These are phyloP conservation scores for Pyracantha coccinea DNA, from an alignment of 331 rosid species.

Conservation along the genomic window DNA sequence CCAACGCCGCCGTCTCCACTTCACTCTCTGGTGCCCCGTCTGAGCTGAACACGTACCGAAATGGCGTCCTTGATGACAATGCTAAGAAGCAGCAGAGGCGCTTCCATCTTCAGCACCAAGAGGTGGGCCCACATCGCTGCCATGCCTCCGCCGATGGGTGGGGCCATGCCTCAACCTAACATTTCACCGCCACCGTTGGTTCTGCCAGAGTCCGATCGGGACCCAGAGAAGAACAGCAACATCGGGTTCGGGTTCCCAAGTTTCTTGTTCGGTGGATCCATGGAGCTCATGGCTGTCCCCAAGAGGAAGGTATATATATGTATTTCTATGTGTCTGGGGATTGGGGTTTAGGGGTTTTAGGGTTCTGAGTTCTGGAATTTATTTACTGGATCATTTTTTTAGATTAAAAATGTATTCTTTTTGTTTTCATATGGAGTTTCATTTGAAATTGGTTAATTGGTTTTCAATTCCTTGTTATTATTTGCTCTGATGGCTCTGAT, in stretches of 20 bases:
- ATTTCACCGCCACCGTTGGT: conserved; percentile 22
- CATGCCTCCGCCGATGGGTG: conserved; percentile 42
- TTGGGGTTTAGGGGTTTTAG: not conserved
- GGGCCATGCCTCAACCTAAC: conserved; percentile 8
- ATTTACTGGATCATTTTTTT: not conserved
- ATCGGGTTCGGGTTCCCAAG: conserved; percentile 36
- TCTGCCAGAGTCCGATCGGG: conserved; percentile 39
- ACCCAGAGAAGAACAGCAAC: not conserved
- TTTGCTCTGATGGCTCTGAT: not conserved
- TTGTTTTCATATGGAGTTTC: not conserved
- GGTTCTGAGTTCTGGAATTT: not conserved
- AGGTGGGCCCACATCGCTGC: conserved; percentile 38
- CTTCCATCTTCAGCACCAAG: conserved; percentile 24
- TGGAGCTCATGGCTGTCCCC: conserved; percentile 97
- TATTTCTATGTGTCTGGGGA: not conserved
- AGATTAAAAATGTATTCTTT: not conserved
- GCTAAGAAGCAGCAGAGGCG: conserved; percentile 22
- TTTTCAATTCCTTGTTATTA: not conserved
- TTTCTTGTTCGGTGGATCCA: conserved; percentile 45
- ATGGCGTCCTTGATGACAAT: conserved; percentile 42
- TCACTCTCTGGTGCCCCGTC: not conserved
- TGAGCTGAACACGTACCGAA: not conserved
- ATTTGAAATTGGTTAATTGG: not conserved
- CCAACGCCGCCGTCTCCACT: not conserved
- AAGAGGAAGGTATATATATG: conserved; percentile 40